Conservation (phyloP, 345 rosid genomes). For the Erysimum cheiranthoides region DNA sequence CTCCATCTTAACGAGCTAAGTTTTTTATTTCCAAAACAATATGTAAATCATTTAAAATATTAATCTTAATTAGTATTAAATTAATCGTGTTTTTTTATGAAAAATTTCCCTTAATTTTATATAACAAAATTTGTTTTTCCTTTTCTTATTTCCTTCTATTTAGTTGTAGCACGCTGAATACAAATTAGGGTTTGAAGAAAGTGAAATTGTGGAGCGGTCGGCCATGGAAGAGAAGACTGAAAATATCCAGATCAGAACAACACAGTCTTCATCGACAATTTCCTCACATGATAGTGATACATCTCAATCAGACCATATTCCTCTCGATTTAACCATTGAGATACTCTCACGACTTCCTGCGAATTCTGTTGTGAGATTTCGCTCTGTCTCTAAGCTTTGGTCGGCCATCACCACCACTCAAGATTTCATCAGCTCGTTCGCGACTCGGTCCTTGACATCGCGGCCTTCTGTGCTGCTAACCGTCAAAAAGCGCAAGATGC, state of each 20-base stretch:
- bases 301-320: not conserved
- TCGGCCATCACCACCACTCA: not conserved
- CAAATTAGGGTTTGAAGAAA: no score
- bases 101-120: no score
- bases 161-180: no score
- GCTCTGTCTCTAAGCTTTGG: not conserved
- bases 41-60: no score
- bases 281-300: not conserved
- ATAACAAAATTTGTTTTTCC: no score
- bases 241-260: not conserved
- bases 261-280: not conserved
- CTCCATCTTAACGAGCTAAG: no score
- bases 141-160: no score
- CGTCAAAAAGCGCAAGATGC: not conserved
- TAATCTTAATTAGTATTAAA: no score
- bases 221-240: not conserved
- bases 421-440: not conserved
- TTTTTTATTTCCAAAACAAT: no score
- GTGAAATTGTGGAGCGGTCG: not conserved
- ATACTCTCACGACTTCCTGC: conserved; percentile 2
- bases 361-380: no score
- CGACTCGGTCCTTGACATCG: not conserved
- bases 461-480: not conserved
- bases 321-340: conserved; percentile 2
- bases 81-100: no score